These are phyloP conservation scores for Basipetospora chlamydospora DNA, from an alignment of 2,329 filamentous ascomycete species.

Conservation along the genomic window DNA sequence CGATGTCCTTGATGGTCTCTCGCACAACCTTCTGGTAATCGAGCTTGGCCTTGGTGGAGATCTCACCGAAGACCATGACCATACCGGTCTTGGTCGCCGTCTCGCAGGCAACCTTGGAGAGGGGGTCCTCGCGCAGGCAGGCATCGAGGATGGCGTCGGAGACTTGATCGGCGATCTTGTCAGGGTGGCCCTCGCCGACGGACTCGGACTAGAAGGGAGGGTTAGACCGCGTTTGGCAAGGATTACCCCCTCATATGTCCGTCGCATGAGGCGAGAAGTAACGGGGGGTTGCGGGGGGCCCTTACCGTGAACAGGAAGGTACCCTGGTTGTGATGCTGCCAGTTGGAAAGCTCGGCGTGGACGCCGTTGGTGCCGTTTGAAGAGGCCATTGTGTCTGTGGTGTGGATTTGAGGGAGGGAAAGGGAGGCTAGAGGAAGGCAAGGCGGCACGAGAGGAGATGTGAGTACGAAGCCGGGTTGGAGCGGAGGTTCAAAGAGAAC, in stretches of 20 bases:
- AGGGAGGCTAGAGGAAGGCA: conserved; percentile 8
- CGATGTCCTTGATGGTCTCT: conserved; percentile 91
- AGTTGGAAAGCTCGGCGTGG: conserved; percentile 17
- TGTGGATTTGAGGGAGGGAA: conserved; percentile 8
- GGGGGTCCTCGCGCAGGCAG: conserved; percentile 83
- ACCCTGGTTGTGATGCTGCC: conserved; percentile 43
- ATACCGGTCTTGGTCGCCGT: conserved; percentile 99
- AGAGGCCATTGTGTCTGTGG: conserved; percentile 40
- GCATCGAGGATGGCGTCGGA: conserved; percentile 98
- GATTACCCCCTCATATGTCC: too few relatives aligned
- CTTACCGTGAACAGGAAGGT: conserved; percentile 73
- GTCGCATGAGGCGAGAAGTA: too few relatives aligned
- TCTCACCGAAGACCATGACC: conserved; percentile 98
- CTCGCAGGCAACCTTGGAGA: conserved; percentile 98
- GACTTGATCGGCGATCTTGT: conserved; percentile 97
- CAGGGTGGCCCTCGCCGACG: conserved; percentile 80
- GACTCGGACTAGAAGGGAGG: conserved; percentile 54
- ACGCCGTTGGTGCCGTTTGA: conserved; percentile 32
- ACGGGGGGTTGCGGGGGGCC: not conserved
- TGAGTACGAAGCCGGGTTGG: too few relatives aligned
- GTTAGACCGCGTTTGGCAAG: conserved; percentile 15
- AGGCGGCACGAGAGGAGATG: conserved; percentile 12
- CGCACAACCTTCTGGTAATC: conserved; percentile 99
- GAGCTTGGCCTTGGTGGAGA: conserved; percentile 86
- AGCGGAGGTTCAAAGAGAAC: too few relatives aligned